These are phyloP conservation scores for Ogataea neopini DNA, from an alignment of 805 yeast genomes.

Conservation along the genomic window DNA sequence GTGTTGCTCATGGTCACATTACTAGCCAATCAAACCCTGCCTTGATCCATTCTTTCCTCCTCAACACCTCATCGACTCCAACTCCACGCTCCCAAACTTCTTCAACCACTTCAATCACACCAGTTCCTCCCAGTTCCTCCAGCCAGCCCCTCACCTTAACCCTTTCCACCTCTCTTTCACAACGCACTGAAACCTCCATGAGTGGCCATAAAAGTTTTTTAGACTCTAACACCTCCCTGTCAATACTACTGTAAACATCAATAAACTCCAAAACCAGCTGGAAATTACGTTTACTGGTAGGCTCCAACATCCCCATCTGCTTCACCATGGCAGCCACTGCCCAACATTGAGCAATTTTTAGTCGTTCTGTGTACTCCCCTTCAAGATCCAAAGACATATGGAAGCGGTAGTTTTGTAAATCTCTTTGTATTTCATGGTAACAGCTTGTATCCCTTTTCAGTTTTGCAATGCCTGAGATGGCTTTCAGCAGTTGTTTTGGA, in stretches of 20 bases:
- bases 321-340: conserved; percentile 37
- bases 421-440: conserved; percentile 30
- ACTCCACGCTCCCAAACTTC: conserved; percentile 41
- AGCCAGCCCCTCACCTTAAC: conserved; percentile 29
- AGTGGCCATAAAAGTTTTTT: conserved; percentile 57
- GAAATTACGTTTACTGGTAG: conserved; percentile 23
- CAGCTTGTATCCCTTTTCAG: conserved; percentile 23
- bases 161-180: conserved; percentile 35
- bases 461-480: conserved; percentile 38
- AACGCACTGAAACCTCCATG: conserved; percentile 45
- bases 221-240: conserved; percentile 38
- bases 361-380: conserved; percentile 24
- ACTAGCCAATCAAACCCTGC: conserved; percentile 48
- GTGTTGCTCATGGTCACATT: conserved; percentile 23
- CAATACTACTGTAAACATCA: conserved; percentile 41
- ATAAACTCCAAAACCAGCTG: conserved; percentile 42
- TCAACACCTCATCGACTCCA: conserved; percentile 40
- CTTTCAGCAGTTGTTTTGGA: conserved; percentile 41
- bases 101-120: conserved; percentile 38
- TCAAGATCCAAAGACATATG: conserved; percentile 29
- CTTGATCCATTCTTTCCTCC: conserved; percentile 40
- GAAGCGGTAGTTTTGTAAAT: conserved; percentile 36
- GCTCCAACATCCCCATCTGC: conserved; percentile 34
- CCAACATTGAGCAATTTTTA: conserved; percentile 46
- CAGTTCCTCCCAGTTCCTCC: conserved; percentile 41